A percentile compares a stretch with the other conserved stretches of the same genome.
Evolutionary conservation across 768 basidiomycete species (phyloP).

Genomic region (Tylopilus subfusipes): DNA sequence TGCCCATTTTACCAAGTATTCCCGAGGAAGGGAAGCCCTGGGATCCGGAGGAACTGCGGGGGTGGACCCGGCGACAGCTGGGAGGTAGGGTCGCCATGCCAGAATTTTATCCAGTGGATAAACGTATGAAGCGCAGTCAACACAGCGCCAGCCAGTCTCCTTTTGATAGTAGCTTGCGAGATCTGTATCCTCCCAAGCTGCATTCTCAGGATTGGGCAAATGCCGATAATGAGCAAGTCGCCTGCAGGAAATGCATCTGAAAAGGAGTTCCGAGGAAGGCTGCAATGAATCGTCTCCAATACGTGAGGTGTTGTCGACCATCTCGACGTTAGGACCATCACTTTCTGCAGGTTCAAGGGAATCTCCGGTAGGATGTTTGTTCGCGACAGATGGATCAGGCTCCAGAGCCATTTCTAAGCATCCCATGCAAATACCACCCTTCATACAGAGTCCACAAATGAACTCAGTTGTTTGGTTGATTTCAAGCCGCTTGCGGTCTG

Average conservation of each 20-base stretch:
- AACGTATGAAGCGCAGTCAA: conserved; percentile 70
- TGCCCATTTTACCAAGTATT: conserved; percentile 91
- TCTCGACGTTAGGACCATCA: conserved; percentile 31
- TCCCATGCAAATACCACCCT: conserved; percentile 75
- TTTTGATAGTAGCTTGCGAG: conserved; percentile 63
- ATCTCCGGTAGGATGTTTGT: conserved; percentile 8
- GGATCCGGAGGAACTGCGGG: conserved; percentile 42
- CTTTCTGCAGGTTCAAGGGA: conserved; percentile 8
- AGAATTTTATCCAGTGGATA: conserved; percentile 79
- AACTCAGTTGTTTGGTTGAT: conserved; percentile 70
- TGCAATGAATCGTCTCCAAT: conserved; percentile 17
- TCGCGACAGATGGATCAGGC: conserved; percentile 36
- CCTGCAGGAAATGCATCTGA: conserved; percentile 82
- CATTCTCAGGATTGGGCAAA: conserved; percentile 46
- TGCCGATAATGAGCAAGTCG: conserved; percentile 81
- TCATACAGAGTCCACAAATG: conserved; percentile 69
- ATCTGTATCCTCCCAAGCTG: conserved; percentile 34
- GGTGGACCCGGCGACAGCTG: conserved; percentile 54
- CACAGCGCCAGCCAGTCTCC: conserved; percentile 60
- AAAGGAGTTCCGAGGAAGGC: conserved; percentile 50
- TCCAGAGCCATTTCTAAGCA: conserved; percentile 59
- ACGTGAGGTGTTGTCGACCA: conserved; percentile 29
- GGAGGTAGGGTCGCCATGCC: conserved; percentile 85
- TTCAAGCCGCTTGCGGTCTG: conserved; percentile 46
- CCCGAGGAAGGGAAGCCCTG: conserved; percentile 70